phyloP scores from a whole-genome alignment of 2,329 filamentous ascomycete genomes.

The Fonsecaea pugnacius region DNA sequence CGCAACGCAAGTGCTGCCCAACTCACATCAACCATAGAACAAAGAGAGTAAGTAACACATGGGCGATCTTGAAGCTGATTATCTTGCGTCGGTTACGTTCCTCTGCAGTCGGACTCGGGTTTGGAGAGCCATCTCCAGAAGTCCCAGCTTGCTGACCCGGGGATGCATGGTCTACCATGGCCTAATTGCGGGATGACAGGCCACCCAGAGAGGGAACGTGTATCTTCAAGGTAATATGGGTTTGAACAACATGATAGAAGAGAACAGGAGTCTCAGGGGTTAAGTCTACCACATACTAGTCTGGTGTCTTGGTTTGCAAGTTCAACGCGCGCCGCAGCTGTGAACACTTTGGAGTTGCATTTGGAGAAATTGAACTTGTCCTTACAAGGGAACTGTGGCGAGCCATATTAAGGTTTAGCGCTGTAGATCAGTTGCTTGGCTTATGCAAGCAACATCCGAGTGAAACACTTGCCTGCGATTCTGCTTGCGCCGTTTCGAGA shows the following conservation, averaged over 20 bases:
- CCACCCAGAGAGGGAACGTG: constrained; percentile 2
- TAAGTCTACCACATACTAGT: neutral
- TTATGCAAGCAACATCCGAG: constrained; percentile 6
- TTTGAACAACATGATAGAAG: constrained; percentile 13
- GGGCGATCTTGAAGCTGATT: constrained; percentile 37
- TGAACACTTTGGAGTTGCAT: neutral
- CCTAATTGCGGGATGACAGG: constrained; percentile 1
- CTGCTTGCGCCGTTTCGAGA: constrained; percentile 2
- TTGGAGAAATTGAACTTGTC: neutral
- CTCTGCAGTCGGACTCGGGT: constrained; percentile 14
- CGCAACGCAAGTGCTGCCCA: neutral
- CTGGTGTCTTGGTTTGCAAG: neutral
- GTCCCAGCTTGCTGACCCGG: constrained; percentile 19
- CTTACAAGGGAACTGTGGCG: constrained; percentile 9
- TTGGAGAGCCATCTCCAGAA: constrained; percentile 15
- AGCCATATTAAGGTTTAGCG: constrained; percentile 14
- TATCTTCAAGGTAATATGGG: constrained; percentile 6
- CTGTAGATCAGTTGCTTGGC: constrained; percentile 1
- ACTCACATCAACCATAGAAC: constrained; percentile 38
- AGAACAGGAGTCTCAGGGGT: neutral
- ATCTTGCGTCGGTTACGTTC: constrained; percentile 26
- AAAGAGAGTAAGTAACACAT: constrained; percentile 35
- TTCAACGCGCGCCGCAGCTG: neutral
- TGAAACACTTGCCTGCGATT: neutral
- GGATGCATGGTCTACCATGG: constrained; percentile 27